Evolutionary conservation across 116 monocot genomes (phyloP).

Genomic region (Phalaenopsis hybrid): DNA sequence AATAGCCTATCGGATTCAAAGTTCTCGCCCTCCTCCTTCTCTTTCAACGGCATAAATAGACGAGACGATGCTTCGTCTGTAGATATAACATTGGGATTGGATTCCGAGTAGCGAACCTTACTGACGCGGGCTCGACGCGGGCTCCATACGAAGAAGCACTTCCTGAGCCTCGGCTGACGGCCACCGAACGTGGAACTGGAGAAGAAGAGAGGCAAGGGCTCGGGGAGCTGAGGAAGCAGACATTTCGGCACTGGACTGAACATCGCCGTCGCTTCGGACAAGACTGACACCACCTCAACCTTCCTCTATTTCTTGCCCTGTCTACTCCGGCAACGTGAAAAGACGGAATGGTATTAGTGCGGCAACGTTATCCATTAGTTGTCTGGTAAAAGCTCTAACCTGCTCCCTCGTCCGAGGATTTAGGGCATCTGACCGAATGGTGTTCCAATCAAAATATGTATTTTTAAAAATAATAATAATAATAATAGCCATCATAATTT

Average conservation of each 20-base stretch:
- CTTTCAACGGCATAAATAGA: background rate
- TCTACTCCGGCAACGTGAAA: background rate
- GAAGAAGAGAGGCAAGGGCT: constrained; percentile 3
- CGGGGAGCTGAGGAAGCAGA: background rate
- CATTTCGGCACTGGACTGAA: background rate
- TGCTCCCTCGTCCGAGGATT: too few relatives aligned
- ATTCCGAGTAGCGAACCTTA: constrained; percentile 12
- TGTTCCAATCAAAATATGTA: too few relatives aligned
- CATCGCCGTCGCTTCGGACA: background rate
- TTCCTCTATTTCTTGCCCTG: background rate
- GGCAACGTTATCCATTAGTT: background rate
- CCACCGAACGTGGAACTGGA: background rate
- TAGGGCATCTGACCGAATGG: too few relatives aligned
- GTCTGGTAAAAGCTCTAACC: too few relatives aligned
- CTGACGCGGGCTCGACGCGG: background rate
- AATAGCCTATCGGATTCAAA: constrained; percentile 14
- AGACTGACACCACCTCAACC: background rate
- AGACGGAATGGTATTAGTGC: background rate
- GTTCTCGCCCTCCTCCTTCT: constrained; percentile 17
- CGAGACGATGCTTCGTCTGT: background rate
- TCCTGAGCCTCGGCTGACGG: background rate
- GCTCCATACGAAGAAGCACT: constrained; percentile 2
- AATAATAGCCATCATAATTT: too few relatives aligned
- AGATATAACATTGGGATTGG: background rate
- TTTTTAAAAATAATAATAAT: too few relatives aligned